Evolutionary conservation across 2,329 filamentous ascomycete genomes (phyloP).

Genomic region (Ophiocordyceps robertsii): DNA sequence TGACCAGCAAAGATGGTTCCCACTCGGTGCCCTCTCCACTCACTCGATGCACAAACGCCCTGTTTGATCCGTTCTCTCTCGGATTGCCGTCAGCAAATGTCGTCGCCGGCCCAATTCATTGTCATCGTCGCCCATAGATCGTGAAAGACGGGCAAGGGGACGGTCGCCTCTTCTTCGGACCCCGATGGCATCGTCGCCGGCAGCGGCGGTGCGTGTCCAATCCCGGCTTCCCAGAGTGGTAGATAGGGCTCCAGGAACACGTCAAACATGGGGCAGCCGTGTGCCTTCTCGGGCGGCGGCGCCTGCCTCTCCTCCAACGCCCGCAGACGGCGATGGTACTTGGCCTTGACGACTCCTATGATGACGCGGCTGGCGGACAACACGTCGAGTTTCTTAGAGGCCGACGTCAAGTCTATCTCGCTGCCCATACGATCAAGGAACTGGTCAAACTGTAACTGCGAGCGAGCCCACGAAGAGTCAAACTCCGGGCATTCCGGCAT

Average conservation of each 20-base stretch:
- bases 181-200: neutral
- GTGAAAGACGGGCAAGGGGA: slow-evolving; percentile 18
- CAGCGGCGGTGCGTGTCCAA: slow-evolving; percentile 4
- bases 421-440: slow-evolving; percentile 24
- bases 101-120: slow-evolving; percentile 24
- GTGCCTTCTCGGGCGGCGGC: slow-evolving; percentile 6
- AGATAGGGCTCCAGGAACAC: slow-evolving; percentile 33
- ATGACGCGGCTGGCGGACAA: slow-evolving; percentile 32
- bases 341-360: slow-evolving; percentile 29
- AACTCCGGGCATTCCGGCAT: slow-evolving; percentile 21
- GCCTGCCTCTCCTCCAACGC: slow-evolving; percentile 13
- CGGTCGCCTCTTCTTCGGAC: neutral
- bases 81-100: neutral
- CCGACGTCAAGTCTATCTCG: slow-evolving; percentile 9
- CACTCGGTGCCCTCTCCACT: no score
- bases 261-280: slow-evolving; percentile 37
- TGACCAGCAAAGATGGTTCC: no score
- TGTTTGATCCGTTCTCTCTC: no score
- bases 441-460: slow-evolving; percentile 22
- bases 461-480: slow-evolving; percentile 23
- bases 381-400: slow-evolving; percentile 23
- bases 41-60: no score
- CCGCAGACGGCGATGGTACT: slow-evolving; percentile 28
- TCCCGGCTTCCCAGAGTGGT: slow-evolving; percentile 28
- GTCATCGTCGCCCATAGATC: slow-evolving; percentile 37